Conservation (phyloP, 768 basidiomycete species). For the Suillus subluteus region DNA sequence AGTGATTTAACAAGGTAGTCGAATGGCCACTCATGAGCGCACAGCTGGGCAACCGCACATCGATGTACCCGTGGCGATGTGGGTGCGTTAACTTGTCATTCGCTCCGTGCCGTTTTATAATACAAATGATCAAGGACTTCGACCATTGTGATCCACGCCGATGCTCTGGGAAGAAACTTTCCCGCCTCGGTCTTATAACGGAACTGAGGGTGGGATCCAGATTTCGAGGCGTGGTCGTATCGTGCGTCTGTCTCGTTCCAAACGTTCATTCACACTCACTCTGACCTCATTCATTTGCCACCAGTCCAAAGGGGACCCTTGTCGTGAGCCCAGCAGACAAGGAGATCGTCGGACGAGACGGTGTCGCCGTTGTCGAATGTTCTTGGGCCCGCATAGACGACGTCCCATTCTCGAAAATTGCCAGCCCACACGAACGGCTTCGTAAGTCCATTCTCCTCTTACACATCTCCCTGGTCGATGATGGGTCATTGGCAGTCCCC, state of each 20-base stretch:
- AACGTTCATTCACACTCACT: neutral
- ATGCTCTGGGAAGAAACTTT: slow-evolving; percentile 89
- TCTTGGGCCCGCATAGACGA: slow-evolving; percentile 97
- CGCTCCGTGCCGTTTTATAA: neutral
- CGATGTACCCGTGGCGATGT: slow-evolving; percentile 90
- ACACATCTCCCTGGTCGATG: neutral
- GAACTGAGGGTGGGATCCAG: slow-evolving; percentile 83
- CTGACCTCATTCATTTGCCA: neutral
- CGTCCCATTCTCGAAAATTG: slow-evolving; percentile 92
- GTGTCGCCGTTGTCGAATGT: slow-evolving; percentile 97
- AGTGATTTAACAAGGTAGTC: slow-evolving; percentile 22
- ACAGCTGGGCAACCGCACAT: slow-evolving; percentile 34
- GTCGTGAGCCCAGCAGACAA: slow-evolving; percentile 83
- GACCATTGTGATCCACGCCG: slow-evolving; percentile 94
- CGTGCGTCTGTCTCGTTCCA: slow-evolving; percentile 57
- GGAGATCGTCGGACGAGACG: slow-evolving; percentile 71
- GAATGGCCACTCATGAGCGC: neutral
- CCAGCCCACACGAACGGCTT: slow-evolving; percentile 89
- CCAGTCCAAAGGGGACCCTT: slow-evolving; percentile 81
- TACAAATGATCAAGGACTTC: slow-evolving; percentile 69
- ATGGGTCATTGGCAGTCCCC: slow-evolving; percentile 62
- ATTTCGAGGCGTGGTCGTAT: slow-evolving; percentile 92
- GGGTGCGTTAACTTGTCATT: slow-evolving; percentile 59
- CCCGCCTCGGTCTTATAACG: slow-evolving; percentile 81
- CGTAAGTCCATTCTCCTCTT: slow-evolving; percentile 51